Evolutionary conservation across 257 asterid genomes (phyloP).

Genomic region (Solanum megistacrolobum): DNA sequence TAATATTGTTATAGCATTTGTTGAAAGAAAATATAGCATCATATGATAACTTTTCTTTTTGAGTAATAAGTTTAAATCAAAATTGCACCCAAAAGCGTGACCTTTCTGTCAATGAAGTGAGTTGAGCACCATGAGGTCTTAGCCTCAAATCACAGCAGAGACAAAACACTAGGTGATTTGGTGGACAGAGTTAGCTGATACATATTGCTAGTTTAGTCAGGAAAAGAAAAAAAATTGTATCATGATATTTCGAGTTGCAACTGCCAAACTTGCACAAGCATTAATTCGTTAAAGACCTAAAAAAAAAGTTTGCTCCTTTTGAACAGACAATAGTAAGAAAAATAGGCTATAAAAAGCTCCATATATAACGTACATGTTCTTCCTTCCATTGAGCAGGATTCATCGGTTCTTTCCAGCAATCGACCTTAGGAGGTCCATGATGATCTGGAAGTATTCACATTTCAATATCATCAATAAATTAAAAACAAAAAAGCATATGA

Average conservation of each 20-base stretch:
- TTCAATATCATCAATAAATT: neutral
- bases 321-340: neutral
- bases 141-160: neutral
- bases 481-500: neutral
- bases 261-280: neutral
- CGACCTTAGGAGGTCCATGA: neutral
- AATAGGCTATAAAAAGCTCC: neutral
- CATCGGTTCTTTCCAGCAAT: neutral
- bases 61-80: neutral
- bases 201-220: neutral
- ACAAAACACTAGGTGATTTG: neutral
- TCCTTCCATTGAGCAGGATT: constrained; percentile 3
- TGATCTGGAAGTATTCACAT: neutral
- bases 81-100: neutral
- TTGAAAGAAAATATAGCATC: neutral
- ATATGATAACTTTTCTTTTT: neutral
- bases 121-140: neutral
- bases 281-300: neutral
- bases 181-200: neutral
- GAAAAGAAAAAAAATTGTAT: neutral
- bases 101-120: neutral
- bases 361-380: neutral
- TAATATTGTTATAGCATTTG: neutral
- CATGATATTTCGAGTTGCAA: neutral
- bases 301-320: neutral